Conservation (phyloP, 768 basidiomycete genomes). For the Lactifluus echinatus region DNA sequence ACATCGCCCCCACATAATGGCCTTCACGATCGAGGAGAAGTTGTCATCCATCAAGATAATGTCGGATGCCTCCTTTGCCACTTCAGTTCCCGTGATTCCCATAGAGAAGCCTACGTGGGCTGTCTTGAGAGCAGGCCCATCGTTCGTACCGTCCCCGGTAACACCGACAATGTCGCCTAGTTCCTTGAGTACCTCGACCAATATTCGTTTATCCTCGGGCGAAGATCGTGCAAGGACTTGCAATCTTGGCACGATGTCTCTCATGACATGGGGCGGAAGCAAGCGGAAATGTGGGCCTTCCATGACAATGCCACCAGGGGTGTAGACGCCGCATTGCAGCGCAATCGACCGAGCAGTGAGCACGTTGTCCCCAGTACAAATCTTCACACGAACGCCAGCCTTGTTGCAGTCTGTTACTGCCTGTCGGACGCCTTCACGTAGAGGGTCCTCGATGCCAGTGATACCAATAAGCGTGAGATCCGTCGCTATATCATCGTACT, state of each 20-base stretch:
- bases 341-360: conserved; percentile 96
- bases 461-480: conserved; percentile 84
- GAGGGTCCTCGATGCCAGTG: conserved; percentile 92
- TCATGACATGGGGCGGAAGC: conserved; percentile 57
- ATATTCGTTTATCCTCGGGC: conserved; percentile 91
- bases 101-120: conserved; percentile 97
- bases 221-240: conserved; percentile 97
- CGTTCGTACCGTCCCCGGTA: conserved; percentile 97
- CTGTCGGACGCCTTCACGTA: conserved; percentile 80
- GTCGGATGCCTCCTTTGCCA: conserved; percentile 98
- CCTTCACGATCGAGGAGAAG: conserved; percentile 91
- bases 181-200: conserved; percentile 80
- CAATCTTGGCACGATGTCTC: conserved; percentile 81
- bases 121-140: conserved; percentile 91
- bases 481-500: conserved; percentile 57
- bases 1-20: conserved; percentile 98
- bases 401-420: conserved; percentile 81
- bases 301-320: conserved; percentile 92
- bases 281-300: conserved; percentile 91
- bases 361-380: conserved; percentile 98
- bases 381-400: conserved; percentile 92
- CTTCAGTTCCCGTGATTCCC: conserved; percentile 95
- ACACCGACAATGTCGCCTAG: conserved; percentile 91
- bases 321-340: conserved; percentile 91
- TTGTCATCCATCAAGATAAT: conserved; percentile 99